These are phyloP conservation scores for Aspergillus sergii DNA, from an alignment of 2,329 filamentous ascomycete genomes.

Conservation along the genomic window DNA sequence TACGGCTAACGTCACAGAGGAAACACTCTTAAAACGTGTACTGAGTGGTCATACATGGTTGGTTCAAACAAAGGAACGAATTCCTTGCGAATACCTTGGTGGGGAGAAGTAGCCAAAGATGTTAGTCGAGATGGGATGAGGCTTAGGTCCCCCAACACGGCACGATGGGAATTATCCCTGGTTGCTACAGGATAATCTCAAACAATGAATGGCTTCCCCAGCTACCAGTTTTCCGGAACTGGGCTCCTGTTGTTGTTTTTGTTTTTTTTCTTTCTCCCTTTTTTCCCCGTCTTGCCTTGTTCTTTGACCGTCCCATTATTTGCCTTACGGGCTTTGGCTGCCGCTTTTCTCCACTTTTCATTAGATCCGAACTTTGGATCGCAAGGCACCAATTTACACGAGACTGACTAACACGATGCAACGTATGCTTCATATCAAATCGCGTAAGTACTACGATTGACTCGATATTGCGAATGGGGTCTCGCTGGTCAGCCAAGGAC, in stretches of 20 bases:
- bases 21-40: background rate
- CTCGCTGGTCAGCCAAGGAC: background rate
- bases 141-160: background rate
- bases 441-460: constrained; percentile 1
- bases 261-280: background rate
- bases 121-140: background rate
- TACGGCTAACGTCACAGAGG: background rate
- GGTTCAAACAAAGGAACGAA: background rate
- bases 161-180: background rate
- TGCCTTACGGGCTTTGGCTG: constrained; percentile 9
- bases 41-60: background rate
- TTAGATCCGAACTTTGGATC: constrained; percentile 10
- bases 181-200: background rate
- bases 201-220: background rate
- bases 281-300: background rate
- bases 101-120: background rate
- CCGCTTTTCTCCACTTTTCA: constrained; percentile 18
- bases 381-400: constrained; percentile 16
- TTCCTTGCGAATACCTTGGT: background rate
- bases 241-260: background rate
- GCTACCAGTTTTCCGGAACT: background rate
- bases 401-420: constrained; percentile 14
- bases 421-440: constrained; percentile 1
- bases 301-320: background rate
- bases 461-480: background rate